Evolutionary conservation across 306 rosid species (phyloP), one percentile per base, ranked within the genome.

Genomic region (Prinsepia uniflora): DNA sequence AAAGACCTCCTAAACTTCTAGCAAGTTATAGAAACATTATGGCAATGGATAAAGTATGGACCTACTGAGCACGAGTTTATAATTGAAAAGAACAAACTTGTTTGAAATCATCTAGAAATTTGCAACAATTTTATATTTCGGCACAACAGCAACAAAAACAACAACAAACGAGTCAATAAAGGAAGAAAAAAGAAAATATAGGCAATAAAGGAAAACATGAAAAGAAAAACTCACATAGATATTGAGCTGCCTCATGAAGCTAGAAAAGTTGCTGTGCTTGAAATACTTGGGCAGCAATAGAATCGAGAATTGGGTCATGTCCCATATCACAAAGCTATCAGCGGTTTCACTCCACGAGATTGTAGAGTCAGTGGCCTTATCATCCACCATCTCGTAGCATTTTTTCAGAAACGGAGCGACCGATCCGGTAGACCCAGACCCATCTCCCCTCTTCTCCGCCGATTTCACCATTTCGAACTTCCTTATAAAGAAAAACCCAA

Each of bases 171-270:
- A 34, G 64, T 34, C n/a, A n/a, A n/a, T n/a, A n/a, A n/a, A 6
- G 19, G 60, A 49, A 64, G 20, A 34, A 5, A 17, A 61, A 24
- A 70, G 6, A 30, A 61, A 39, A 7, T 20, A 24, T 3, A 10
- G 48, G 19, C 57, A 20, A 15, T 4, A 6, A 30, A 76, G 5
- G 19, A 68, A 7, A 49, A 41, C 6, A 2, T 34, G 13, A 63
- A 53, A 52, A 43, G 2, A 17, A 54, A 59, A 42, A 75, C 82
- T 47, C 10, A 92, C 98, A 67, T 92, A 89, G 74, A 89, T 89
- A 71, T 92, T 92, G 82, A 92, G 98, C 58, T 92, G 98, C 46
- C 98, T 71, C 86, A 92, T 83, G 84, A 92, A 92, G 78, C 96
- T 92, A 39, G 98, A 87, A 80, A 87, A 86, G 68, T 92, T 92